Percentiles rank a stretch among this genome's conserved stretches.
These are phyloP conservation scores for Tylopilus sp. DNA, from an alignment of 1,284 basidiomycete species.

Conservation along the genomic window DNA sequence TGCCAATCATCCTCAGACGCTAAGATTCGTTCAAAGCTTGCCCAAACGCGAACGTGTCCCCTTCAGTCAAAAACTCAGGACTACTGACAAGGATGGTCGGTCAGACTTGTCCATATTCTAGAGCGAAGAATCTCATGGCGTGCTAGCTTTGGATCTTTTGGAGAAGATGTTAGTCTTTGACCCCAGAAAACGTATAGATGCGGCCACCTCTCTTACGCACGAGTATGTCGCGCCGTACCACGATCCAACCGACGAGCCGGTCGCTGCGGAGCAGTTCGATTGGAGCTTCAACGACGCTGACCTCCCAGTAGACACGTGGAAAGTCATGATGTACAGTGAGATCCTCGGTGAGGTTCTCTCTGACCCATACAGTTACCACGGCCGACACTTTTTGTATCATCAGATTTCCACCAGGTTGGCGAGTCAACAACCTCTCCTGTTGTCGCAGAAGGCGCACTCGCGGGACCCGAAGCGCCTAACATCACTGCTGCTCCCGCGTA, in stretches of 20 bases:
- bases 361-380: not conserved
- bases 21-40: slow-evolving; percentile 97
- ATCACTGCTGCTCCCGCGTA: slow-evolving; percentile 14
- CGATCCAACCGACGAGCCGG: slow-evolving; percentile 97
- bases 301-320: slow-evolving; percentile 98
- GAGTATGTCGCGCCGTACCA: slow-evolving; percentile 98
- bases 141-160: slow-evolving; percentile 85
- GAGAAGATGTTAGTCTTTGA: slow-evolving; percentile 99
- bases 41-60: slow-evolving; percentile 96
- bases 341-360: slow-evolving; percentile 71
- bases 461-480: slow-evolving; percentile 47
- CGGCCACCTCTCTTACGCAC: slow-evolving; percentile 86
- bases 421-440: slow-evolving; percentile 42
- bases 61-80: slow-evolving; percentile 91
- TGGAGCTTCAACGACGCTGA: slow-evolving; percentile 99
- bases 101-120: slow-evolving; percentile 4
- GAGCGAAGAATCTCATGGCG: slow-evolving; percentile 9
- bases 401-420: slow-evolving; percentile 76
- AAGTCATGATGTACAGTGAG: slow-evolving; percentile 98
- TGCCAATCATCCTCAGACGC: slow-evolving; percentile 57
- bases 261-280: slow-evolving; percentile 93
- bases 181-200: slow-evolving; percentile 94
- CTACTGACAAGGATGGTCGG: slow-evolving; percentile 81
- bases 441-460: slow-evolving; percentile 61
- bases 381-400: slow-evolving; percentile 10